A percentile compares a stretch with the other conserved stretches of the same genome.
phyloP scores from a whole-genome alignment of 352 stramenopile species.

The Phytophthora tentaculata region DNA sequence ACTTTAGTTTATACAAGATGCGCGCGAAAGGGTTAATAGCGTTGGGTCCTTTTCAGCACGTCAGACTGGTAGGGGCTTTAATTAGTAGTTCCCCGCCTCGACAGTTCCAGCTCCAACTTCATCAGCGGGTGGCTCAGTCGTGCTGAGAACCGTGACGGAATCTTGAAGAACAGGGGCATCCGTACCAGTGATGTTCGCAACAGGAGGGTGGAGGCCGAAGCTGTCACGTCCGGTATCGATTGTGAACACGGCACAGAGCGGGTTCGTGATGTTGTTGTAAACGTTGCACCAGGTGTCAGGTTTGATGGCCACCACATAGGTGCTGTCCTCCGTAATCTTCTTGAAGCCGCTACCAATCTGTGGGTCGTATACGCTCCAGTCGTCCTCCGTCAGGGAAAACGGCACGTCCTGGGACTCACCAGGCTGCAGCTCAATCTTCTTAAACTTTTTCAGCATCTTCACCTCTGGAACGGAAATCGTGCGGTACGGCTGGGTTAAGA shows the following conservation, averaged over 20 bases:
- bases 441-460: constrained; percentile 83
- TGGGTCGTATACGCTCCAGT: constrained; percentile 67
- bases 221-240: constrained; percentile 34
- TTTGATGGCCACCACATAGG: constrained; percentile 70
- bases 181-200: constrained; percentile 11
- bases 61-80: too few relatives aligned
- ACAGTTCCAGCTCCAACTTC: constrained; percentile 27
- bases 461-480: constrained; percentile 69
- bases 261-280: constrained; percentile 49
- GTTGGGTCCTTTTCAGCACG: too few relatives aligned
- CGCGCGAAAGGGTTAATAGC: too few relatives aligned
- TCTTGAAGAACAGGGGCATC: background rate
- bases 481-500: constrained; percentile 70
- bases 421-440: constrained; percentile 66
- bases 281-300: constrained; percentile 74
- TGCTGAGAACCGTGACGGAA: background rate
- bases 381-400: constrained; percentile 46
- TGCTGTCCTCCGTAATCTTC: constrained; percentile 58
- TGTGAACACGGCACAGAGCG: constrained; percentile 52
- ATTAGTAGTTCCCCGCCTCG: constrained; percentile 24
- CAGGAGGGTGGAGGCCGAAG: constrained; percentile 21
- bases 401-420: constrained; percentile 40
- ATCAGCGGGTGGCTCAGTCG: constrained; percentile 5
- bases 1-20: too few relatives aligned
- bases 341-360: constrained; percentile 67